Percentiles rank a stretch among this genome's conserved stretches.
Conservation (phyloP, 768 basidiomycete genomes). For the Leccinum rimulosum region DNA sequence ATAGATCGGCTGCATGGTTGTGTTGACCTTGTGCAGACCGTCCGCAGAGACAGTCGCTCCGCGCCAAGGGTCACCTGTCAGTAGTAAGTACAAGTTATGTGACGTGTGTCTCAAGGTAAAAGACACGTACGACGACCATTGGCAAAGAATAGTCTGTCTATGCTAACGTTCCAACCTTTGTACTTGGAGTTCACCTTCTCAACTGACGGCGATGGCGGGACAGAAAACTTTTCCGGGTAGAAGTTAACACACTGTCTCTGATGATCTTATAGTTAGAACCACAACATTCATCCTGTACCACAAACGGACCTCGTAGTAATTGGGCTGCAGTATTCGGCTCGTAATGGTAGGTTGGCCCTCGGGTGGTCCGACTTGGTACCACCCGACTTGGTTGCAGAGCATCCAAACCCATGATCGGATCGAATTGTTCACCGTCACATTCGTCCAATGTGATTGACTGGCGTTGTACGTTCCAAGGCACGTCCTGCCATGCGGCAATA, state of each 20-base stretch:
- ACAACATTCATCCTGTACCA: not conserved
- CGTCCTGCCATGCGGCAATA: slow-evolving; percentile 20
- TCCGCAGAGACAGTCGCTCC: slow-evolving; percentile 67
- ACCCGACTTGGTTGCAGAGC: slow-evolving; percentile 72
- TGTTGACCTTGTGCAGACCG: slow-evolving; percentile 44
- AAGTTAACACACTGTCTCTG: slow-evolving; percentile 69
- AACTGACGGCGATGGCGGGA: slow-evolving; percentile 44
- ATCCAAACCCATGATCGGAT: slow-evolving; percentile 72
- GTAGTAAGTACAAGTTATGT: too few relatives aligned
- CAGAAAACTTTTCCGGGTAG: slow-evolving; percentile 59
- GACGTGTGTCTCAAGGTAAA: not conserved
- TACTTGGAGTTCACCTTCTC: slow-evolving; percentile 48
- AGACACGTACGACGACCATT: slow-evolving; percentile 57
- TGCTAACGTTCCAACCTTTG: slow-evolving; percentile 59
- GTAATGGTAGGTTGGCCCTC: slow-evolving; percentile 32
- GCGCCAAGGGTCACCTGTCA: slow-evolving; percentile 73
- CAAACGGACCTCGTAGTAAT: slow-evolving; percentile 26
- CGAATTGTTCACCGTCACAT: slow-evolving; percentile 53
- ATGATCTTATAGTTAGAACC: not conserved
- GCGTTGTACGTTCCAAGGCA: slow-evolving; percentile 44
- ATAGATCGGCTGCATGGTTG: slow-evolving; percentile 53
- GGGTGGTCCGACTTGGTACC: slow-evolving; percentile 39
- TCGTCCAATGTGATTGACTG: slow-evolving; percentile 46
- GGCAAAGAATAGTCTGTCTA: slow-evolving; percentile 64
- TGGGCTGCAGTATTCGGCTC: slow-evolving; percentile 33